These are phyloP conservation scores for Nitzschia sp. DNA, from an alignment of 108 stramenopile genomes.

Conservation along the genomic window DNA sequence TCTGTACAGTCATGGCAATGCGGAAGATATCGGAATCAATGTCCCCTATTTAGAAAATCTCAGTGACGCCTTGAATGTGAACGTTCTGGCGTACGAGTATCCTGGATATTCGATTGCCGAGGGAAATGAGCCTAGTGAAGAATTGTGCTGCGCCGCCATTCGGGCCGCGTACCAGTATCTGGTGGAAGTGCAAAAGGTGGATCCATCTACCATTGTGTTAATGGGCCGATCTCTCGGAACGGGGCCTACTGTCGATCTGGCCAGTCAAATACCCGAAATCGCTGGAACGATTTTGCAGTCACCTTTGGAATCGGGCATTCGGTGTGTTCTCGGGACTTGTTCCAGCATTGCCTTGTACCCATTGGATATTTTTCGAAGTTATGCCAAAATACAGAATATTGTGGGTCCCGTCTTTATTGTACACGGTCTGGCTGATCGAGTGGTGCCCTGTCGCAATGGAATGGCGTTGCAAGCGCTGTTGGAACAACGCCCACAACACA, in stretches of 20 bases:
- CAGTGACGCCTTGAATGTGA: constrained; percentile 67
- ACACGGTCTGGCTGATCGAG: constrained; percentile 25
- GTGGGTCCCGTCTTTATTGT: constrained; percentile 32
- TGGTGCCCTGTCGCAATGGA: constrained; percentile 34
- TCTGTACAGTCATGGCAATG: constrained; percentile 90
- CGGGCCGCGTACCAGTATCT: constrained; percentile 91
- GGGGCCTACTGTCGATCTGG: constrained; percentile 94
- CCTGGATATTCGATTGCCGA: constrained; percentile 37
- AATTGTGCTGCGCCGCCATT: constrained; percentile 87
- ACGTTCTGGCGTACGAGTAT: constrained; percentile 96
- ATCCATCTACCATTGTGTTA: constrained; percentile 85
- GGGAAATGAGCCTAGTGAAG: constrained; percentile 53
- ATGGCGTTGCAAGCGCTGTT: constrained; percentile 20
- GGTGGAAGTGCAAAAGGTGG: constrained; percentile 48
- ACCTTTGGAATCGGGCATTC: constrained; percentile 37
- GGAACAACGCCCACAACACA: constrained; percentile 8
- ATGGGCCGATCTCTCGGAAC: constrained; percentile 89
- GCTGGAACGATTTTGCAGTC: constrained; percentile 44
- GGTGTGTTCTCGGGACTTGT: constrained; percentile 27
- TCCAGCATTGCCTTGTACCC: constrained; percentile 17
- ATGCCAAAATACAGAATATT: constrained; percentile 26
- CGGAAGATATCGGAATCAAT: constrained; percentile 90
- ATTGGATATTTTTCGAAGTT: constrained; percentile 32
- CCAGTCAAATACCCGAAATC: constrained; percentile 29
- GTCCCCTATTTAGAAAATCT: constrained; percentile 86